Conservation (phyloP, 805 yeast species). For the Yamadazyma kitorensis region DNA sequence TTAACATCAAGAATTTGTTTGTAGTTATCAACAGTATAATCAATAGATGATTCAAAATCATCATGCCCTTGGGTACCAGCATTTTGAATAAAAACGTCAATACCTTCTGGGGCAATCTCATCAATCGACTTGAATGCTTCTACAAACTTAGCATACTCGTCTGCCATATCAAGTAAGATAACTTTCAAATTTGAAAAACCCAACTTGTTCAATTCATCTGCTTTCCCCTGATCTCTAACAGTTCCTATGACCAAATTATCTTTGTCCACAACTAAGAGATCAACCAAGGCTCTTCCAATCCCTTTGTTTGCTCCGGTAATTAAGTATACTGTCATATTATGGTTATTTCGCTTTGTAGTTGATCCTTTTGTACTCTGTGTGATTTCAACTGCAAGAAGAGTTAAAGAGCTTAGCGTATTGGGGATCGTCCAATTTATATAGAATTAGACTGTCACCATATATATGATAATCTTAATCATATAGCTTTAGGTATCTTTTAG, state of each 20-base stretch:
- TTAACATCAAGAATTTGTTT: slow-evolving; percentile 4
- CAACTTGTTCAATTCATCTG: not conserved
- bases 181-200: slow-evolving; percentile 1
- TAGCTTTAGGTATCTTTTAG: too few relatives aligned
- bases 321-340: slow-evolving; percentile 9
- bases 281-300: slow-evolving; percentile 4
- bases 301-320: slow-evolving; percentile 10
- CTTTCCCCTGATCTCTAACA: slow-evolving; percentile 6
- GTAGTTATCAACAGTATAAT: slow-evolving; percentile 6
- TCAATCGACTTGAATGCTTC: slow-evolving; percentile 1
- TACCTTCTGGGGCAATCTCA: slow-evolving; percentile 2
- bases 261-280: not conserved
- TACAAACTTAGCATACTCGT: not conserved
- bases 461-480: too few relatives aligned
- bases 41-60: not conserved
- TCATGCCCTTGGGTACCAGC: slow-evolving; percentile 5
- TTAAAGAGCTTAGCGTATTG: too few relatives aligned
- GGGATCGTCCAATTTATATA: too few relatives aligned
- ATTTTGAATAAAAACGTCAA: slow-evolving; percentile 9
- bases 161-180: slow-evolving; percentile 1
- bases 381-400: too few relatives aligned
- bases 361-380: too few relatives aligned
- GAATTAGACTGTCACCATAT: too few relatives aligned
- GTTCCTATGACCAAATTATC: slow-evolving; percentile 8
- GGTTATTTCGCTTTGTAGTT: too few relatives aligned